Percentiles rank a stretch among this genome's conserved stretches.
These are phyloP conservation scores for Salix suchowensis DNA, from an alignment of 345 rosid genomes.

Conservation along the genomic window DNA sequence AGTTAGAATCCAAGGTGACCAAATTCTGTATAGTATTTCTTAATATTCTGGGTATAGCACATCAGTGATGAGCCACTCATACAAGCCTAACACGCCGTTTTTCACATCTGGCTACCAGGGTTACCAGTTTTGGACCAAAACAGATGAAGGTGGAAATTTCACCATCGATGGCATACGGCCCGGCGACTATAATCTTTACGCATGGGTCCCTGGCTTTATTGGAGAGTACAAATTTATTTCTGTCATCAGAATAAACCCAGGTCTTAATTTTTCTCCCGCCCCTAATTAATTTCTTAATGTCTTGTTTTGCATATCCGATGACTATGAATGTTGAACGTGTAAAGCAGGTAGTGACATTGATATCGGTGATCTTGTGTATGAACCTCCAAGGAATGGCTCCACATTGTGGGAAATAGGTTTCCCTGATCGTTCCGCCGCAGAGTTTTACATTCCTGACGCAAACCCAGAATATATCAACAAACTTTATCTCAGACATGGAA, in stretches of 20 bases:
- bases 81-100: neutral
- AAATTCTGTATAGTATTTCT: neutral
- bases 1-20: conserved; percentile 67
- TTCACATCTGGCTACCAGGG: conserved; percentile 28
- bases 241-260: conserved; percentile 42
- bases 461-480: conserved; percentile 60
- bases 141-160: conserved; percentile 58
- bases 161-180: conserved; percentile 40
- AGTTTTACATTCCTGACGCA: conserved; percentile 74
- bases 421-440: conserved; percentile 78
- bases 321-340: neutral
- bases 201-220: conserved; percentile 78
- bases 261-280: conserved; percentile 20
- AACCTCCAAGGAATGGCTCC: conserved; percentile 80
- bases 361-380: conserved; percentile 57
- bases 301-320: neutral
- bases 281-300: neutral
- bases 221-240: conserved; percentile 58
- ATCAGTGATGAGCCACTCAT: neutral
- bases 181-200: conserved; percentile 67
- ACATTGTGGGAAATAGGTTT: conserved; percentile 91
- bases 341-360: conserved; percentile 43
- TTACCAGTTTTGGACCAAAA: conserved; percentile 77
- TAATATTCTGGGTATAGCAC: too few species aligned
- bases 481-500: conserved; percentile 57